Conservation (phyloP, 495 filamentous ascomycete species). For the Talaromyces thailandensis region DNA sequence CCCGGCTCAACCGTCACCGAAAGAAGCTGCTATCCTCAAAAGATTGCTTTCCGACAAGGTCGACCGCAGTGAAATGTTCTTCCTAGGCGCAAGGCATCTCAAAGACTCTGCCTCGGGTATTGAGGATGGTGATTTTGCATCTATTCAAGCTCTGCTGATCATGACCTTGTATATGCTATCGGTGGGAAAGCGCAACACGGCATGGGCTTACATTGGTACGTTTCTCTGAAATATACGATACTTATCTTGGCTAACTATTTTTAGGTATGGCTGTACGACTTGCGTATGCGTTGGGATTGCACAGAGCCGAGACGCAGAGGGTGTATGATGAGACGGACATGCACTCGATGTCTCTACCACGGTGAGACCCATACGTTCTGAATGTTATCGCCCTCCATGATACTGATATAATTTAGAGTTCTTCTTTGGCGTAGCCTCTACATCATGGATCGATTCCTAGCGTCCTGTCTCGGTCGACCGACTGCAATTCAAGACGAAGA, state of each 20-base stretch:
- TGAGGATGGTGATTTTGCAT: conserved; percentile 56
- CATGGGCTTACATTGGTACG: conserved; percentile 50
- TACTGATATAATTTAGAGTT: conserved; percentile 20
- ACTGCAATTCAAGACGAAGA: conserved; percentile 54
- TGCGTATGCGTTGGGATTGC: conserved; percentile 50
- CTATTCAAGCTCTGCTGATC: conserved; percentile 49
- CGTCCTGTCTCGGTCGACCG: conserved; percentile 49
- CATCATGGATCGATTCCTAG: conserved; percentile 51
- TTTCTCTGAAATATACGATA: background rate
- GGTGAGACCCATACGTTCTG: background rate
- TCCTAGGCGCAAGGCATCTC: conserved; percentile 45
- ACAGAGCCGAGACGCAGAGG: conserved; percentile 49
- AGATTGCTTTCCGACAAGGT: conserved; percentile 32
- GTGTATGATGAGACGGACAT: conserved; percentile 5
- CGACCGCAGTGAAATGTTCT: conserved; percentile 51
- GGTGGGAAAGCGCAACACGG: conserved; percentile 47
- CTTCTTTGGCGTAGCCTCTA: conserved; percentile 55
- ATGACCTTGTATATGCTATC: conserved; percentile 54
- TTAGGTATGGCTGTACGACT: conserved; percentile 56
- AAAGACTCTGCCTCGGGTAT: conserved; percentile 45
- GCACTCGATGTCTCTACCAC: conserved; percentile 2
- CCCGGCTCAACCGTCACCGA: conserved; percentile 37
- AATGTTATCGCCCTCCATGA: conserved; percentile 27
- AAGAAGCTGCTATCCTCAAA: conserved; percentile 40
- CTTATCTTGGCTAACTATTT: conserved; percentile 8